These are phyloP conservation scores for Berberis vulgaris DNA, from an alignment of 164 flowering plant species.

Conservation along the genomic window DNA sequence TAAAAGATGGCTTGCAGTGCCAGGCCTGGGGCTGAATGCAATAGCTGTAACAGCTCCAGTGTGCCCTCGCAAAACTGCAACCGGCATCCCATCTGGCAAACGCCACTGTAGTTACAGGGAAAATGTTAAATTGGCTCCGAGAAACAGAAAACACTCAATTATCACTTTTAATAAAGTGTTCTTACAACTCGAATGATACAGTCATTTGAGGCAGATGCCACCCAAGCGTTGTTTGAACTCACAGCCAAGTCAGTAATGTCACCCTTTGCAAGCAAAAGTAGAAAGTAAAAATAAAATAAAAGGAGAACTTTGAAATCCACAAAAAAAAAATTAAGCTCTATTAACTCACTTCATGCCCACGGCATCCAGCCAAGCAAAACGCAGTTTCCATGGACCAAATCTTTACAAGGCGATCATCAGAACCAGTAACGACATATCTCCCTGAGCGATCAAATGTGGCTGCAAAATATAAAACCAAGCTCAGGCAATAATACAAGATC, in stretches of 20 bases:
- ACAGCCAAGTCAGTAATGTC: conserved; percentile 99
- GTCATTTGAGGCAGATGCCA: conserved; percentile 98
- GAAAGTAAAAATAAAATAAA: background rate
- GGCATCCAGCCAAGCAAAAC: conserved; percentile 20
- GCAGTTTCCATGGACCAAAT: too few species aligned
- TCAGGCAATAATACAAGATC: too few species aligned
- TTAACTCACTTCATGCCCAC: conserved; percentile 85
- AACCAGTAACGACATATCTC: too few species aligned
- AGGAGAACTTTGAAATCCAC: background rate
- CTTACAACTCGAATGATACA: conserved; percentile 90
- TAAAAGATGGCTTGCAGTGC: conserved; percentile 59
- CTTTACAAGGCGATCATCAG: too few species aligned
- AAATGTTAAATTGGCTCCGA: conserved; percentile 2
- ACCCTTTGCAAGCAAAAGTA: conserved; percentile 45
- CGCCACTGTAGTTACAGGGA: conserved; percentile 64
- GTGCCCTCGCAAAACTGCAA: conserved; percentile 91
- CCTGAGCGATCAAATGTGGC: too few species aligned
- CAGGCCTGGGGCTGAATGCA: conserved; percentile 82
- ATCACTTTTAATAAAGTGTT: background rate
- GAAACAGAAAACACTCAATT: background rate
- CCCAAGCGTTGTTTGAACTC: conserved; percentile 77
- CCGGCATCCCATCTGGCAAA: conserved; percentile 89
- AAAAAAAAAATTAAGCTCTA: conserved; percentile 16
- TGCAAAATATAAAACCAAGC: too few species aligned
- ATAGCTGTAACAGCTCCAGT: conserved; percentile 95